Conservation (phyloP, 1,139 yeast species). For the Sugiyamaella castrensis region DNA sequence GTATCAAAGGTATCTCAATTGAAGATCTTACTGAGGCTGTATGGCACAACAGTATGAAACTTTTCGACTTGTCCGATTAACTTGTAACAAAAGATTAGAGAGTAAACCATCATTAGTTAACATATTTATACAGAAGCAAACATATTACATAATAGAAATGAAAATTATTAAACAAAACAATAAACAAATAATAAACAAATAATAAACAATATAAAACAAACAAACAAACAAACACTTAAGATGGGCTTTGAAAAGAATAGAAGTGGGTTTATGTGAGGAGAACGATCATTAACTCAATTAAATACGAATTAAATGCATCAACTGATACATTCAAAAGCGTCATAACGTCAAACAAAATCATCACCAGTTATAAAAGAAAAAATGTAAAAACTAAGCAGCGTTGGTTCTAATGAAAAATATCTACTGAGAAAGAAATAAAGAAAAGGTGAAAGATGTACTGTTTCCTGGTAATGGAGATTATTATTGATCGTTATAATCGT, state of each 20-base stretch:
- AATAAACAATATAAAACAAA: background rate
- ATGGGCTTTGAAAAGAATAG: background rate
- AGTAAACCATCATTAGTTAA: background rate
- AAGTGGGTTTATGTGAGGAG: background rate
- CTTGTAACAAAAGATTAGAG: background rate
- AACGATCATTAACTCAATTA: too few species aligned
- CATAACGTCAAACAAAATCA: too few species aligned
- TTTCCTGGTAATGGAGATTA: too few species aligned
- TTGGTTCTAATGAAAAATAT: too few species aligned
- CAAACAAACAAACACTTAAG: too few species aligned
- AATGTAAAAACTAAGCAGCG: too few species aligned
- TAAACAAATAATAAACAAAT: background rate
- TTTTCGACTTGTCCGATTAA: conserved; percentile 44
- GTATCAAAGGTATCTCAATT: conserved; percentile 50
- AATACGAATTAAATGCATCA: too few species aligned
- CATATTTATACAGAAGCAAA: conserved; percentile 4
- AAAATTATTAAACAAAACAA: conserved; percentile 10
- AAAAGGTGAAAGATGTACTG: too few species aligned
- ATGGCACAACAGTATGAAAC: conserved; percentile 57
- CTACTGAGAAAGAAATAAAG: too few species aligned
- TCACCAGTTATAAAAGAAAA: too few species aligned
- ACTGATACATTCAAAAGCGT: too few species aligned
- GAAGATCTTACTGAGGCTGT: conserved; percentile 57
- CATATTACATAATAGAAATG: conserved; percentile 5
- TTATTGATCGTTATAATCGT: too few species aligned